Evolutionary conservation across 2,329 filamentous ascomycete genomes (phyloP).

Genomic region (Xylariaceae sp.): DNA sequence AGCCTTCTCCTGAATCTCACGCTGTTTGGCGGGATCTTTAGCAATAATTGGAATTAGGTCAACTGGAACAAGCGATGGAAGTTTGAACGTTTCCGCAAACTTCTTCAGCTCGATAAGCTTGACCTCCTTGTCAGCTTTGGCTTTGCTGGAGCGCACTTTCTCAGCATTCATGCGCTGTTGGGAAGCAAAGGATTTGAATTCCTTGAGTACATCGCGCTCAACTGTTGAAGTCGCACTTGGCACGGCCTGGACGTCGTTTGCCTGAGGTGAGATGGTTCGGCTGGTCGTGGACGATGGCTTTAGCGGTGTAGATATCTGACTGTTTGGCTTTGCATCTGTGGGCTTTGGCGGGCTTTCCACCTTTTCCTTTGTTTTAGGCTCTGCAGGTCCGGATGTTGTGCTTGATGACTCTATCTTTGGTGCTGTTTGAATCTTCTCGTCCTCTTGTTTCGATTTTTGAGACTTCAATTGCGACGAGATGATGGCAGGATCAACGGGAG

Average conservation of each 20-base stretch:
- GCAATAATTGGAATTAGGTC: slow-evolving; percentile 93
- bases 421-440: slow-evolving; percentile 27
- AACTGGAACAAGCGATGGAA: slow-evolving; percentile 84
- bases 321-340: slow-evolving; percentile 22
- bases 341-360: slow-evolving; percentile 24
- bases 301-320: slow-evolving; percentile 25
- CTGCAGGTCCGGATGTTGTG: slow-evolving; percentile 10
- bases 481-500: slow-evolving; percentile 81
- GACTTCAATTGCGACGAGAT: slow-evolving; percentile 76
- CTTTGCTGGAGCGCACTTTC: slow-evolving; percentile 54
- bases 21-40: slow-evolving; percentile 92
- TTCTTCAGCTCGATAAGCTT: slow-evolving; percentile 94
- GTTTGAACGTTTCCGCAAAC: slow-evolving; percentile 90
- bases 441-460: slow-evolving; percentile 41
- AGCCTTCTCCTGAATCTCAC: slow-evolving; percentile 86
- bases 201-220: slow-evolving; percentile 57
- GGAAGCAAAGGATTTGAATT: slow-evolving; percentile 62
- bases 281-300: slow-evolving; percentile 45
- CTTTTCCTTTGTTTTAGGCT: slow-evolving; percentile 35
- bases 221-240: slow-evolving; percentile 58
- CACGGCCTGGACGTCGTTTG: slow-evolving; percentile 36
- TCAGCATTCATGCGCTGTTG: slow-evolving; percentile 54
- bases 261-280: slow-evolving; percentile 39
- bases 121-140: slow-evolving; percentile 76
- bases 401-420: slow-evolving; percentile 23